Evolutionary conservation across 441 rosid genomes (phyloP).

Genomic region (Brassica hybrid): DNA sequence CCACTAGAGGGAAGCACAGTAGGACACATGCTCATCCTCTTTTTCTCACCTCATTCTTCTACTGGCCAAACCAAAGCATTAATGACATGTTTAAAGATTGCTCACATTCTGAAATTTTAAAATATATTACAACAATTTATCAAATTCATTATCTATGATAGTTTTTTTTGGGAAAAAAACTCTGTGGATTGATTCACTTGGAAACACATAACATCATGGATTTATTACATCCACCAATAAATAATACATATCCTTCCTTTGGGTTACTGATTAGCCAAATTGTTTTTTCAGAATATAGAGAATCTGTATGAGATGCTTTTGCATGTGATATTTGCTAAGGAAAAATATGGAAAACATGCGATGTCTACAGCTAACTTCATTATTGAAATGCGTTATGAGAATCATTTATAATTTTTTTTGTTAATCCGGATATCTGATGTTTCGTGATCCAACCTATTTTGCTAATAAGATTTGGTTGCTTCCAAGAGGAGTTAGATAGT

Average conservation of each 20-base stretch:
- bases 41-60: conserved; percentile 38
- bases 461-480: too few species aligned
- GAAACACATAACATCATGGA: conserved; percentile 37
- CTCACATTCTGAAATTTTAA: conserved; percentile 24
- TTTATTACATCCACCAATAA: conserved; percentile 29
- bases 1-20: conserved; percentile 39
- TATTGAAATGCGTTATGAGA: conserved; percentile 29
- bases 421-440: too few species aligned
- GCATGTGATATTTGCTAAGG: conserved; percentile 33
- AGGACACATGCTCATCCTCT: conserved; percentile 44
- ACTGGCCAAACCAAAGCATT: conserved; percentile 42
- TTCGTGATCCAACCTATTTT: too few species aligned
- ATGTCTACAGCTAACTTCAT: conserved; percentile 35
- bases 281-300: conserved; percentile 14
- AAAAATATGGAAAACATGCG: conserved; percentile 34
- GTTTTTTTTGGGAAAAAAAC: conserved; percentile 18
- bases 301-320: conserved; percentile 17
- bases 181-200: conserved; percentile 35
- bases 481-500: too few species aligned
- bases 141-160: conserved; percentile 23
- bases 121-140: neutral
- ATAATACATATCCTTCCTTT: conserved; percentile 19
- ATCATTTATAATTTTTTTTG: neutral
- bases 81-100: conserved; percentile 42
- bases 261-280: conserved; percentile 26